Evolutionary conservation across 225 moss, liverwort and hornwort genomes (phyloP).

Genomic region (Bryoerythrophyllum caledonicum): DNA sequence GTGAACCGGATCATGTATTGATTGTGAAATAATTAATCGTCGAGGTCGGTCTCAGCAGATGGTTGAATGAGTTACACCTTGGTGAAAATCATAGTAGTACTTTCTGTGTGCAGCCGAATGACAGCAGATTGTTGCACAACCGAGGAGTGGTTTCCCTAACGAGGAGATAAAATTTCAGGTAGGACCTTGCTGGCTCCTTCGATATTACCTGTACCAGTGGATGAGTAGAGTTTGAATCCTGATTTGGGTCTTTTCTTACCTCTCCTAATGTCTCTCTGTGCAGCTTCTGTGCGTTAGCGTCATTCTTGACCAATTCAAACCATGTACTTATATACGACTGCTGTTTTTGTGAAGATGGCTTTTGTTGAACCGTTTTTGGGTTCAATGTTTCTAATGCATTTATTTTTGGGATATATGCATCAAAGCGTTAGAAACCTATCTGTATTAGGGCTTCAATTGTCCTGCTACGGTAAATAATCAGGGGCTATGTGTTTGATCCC

Average conservation of each 20-base stretch:
- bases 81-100: neutral
- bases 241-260: neutral
- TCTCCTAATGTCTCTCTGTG: neutral
- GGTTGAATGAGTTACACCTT: neutral
- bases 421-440: neutral
- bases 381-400: neutral
- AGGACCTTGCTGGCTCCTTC: neutral
- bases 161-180: slow-evolving; percentile 21
- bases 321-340: neutral
- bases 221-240: neutral
- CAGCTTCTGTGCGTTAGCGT: slow-evolving; percentile 24
- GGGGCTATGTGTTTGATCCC: neutral
- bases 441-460: neutral
- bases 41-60: slow-evolving; percentile 15
- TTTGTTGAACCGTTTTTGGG: neutral
- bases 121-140: slow-evolving; percentile 5
- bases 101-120: slow-evolving; percentile 11
- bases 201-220: neutral
- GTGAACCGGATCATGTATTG: neutral
- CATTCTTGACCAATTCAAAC: neutral
- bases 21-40: neutral
- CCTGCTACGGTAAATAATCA: neutral
- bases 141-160: neutral
- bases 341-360: neutral
- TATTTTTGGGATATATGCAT: neutral